A percentile compares a stretch with the other conserved stretches of the same genome.
Conservation (phyloP, 768 basidiomycete genomes). For the Galerina marginata region DNA sequence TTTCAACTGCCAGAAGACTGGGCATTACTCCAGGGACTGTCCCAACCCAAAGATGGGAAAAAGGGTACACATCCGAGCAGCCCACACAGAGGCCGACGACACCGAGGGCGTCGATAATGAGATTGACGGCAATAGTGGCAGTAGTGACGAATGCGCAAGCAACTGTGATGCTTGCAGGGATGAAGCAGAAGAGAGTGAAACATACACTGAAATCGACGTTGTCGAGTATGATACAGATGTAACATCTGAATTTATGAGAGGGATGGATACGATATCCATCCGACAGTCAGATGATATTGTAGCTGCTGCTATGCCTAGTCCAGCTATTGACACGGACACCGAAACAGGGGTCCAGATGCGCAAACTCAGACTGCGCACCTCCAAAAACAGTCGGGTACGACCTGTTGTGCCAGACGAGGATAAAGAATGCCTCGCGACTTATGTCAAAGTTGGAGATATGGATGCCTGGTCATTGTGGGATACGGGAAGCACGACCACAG, state of each 20-base stretch:
- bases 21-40: conserved; percentile 1
- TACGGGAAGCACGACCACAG: conserved; percentile 26
- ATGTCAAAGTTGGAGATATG: conserved; percentile 8
- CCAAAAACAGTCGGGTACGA: not conserved
- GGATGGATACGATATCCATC: too few species aligned
- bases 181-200: too few species aligned
- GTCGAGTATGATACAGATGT: too few species aligned
- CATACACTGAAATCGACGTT: too few species aligned
- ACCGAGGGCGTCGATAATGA: not conserved
- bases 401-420: conserved; percentile 10
- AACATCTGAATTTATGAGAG: too few species aligned
- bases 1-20: conserved; percentile 5
- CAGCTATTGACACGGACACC: too few species aligned
- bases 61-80: conserved; percentile 1
- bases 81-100: not conserved
- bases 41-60: not conserved
- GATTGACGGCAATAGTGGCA: too few species aligned
- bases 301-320: too few species aligned
- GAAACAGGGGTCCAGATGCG: not conserved
- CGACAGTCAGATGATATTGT: too few species aligned
- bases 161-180: too few species aligned
- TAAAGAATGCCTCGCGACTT: conserved; percentile 19
- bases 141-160: too few species aligned
- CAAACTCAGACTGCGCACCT: not conserved
- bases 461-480: conserved; percentile 29